These are phyloP conservation scores for Butyriboletus appendiculatus DNA, from an alignment of 1,284 basidiomycete genomes.

Conservation along the genomic window DNA sequence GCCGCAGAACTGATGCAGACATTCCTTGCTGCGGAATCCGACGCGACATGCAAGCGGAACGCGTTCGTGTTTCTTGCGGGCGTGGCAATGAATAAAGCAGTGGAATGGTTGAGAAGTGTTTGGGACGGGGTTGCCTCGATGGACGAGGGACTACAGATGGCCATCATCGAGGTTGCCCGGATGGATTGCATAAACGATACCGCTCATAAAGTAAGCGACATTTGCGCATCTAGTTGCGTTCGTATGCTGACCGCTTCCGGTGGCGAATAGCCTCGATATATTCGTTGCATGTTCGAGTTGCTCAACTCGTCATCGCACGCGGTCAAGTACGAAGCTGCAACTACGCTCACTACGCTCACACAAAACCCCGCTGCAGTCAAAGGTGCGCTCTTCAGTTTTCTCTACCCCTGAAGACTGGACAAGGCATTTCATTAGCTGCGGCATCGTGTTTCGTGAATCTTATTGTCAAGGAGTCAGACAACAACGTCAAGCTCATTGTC, in stretches of 20 bases:
- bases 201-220: slow-evolving; percentile 66
- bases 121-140: slow-evolving; percentile 84
- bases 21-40: slow-evolving; percentile 96
- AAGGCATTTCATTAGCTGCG: slow-evolving; percentile 60
- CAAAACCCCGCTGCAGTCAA: slow-evolving; percentile 97
- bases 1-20: slow-evolving; percentile 96
- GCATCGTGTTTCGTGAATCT: slow-evolving; percentile 90
- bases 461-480: slow-evolving; percentile 95
- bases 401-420: not conserved
- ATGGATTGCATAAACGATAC: slow-evolving; percentile 89
- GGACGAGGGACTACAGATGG: slow-evolving; percentile 96
- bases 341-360: slow-evolving; percentile 91
- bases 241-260: slow-evolving; percentile 11
- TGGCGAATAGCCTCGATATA: slow-evolving; percentile 76
- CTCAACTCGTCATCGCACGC: slow-evolving; percentile 90
- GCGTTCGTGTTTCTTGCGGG: slow-evolving; percentile 95
- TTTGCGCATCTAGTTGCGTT: slow-evolving; percentile 4
- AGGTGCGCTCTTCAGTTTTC: slow-evolving; percentile 49
- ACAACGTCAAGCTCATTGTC: slow-evolving; percentile 99
- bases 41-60: slow-evolving; percentile 97
- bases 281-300: slow-evolving; percentile 94
- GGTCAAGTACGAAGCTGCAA: slow-evolving; percentile 98
- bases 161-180: slow-evolving; percentile 93
- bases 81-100: slow-evolving; percentile 87
- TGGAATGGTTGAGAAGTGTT: slow-evolving; percentile 87